A percentile compares a stretch with the other conserved stretches of the same genome.
Conservation (phyloP, 1,284 basidiomycete species). For the Ceratobasidium sp. region DNA sequence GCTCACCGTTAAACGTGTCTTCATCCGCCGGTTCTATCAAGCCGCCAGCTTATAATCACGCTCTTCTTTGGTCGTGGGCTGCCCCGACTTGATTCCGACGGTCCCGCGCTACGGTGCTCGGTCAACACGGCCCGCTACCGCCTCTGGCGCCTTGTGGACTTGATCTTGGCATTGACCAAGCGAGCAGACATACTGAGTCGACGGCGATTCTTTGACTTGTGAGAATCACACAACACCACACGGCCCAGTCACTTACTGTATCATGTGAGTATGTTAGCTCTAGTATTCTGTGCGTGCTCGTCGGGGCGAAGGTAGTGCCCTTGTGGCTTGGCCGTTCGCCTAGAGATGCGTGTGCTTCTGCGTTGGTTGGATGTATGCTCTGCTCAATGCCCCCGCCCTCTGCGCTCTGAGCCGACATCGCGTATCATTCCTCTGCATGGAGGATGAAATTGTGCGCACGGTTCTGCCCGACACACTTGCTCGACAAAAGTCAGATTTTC, state of each 20-base stretch:
- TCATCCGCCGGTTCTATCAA: too few species aligned
- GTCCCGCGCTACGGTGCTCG: too few species aligned
- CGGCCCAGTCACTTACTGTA: background rate
- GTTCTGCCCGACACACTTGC: background rate
- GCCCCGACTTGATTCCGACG: too few species aligned
- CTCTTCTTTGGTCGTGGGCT: too few species aligned
- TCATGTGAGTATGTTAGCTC: background rate
- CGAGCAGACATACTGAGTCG: background rate
- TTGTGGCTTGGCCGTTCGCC: slow-evolving; percentile 1
- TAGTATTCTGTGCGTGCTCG: background rate
- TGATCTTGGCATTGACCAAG: slow-evolving; percentile 13
- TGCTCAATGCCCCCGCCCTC: background rate
- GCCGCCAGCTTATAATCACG: too few species aligned
- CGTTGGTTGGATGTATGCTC: slow-evolving; percentile 16
- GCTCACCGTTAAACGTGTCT: too few species aligned
- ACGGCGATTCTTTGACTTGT: too few species aligned
- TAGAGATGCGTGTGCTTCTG: slow-evolving; percentile 16
- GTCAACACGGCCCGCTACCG: too few species aligned
- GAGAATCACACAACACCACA: background rate
- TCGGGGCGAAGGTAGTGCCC: slow-evolving; percentile 5
- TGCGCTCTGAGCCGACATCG: slow-evolving; percentile 21
- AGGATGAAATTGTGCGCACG: background rate
- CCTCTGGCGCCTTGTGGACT: background rate
- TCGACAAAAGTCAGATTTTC: background rate
- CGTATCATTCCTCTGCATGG: slow-evolving; percentile 28